Evolutionary conservation across 352 stramenopile genomes (phyloP), one percentile per base, ranked within the genome.

Genomic region (Phytophthora pseudosyringae): DNA sequence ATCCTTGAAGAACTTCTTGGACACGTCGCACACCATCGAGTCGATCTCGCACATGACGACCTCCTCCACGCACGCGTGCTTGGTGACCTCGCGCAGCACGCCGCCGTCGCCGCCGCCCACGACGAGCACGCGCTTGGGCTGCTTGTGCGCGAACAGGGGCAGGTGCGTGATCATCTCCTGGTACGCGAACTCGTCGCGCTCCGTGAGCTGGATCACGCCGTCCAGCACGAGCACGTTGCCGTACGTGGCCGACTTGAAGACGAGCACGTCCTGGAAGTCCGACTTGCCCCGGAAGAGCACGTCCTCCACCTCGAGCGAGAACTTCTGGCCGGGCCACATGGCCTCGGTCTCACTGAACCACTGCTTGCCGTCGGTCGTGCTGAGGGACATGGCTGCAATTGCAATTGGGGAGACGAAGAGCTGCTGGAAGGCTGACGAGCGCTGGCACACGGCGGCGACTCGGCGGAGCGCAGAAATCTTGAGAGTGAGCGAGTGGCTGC

Each of bases 131-230:
- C 85, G 93, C 76, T 99, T 98, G 26, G 98, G 98, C 75, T 97
- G 82, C 21, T 86, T 86, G 76, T 99, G 97, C 28, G 96, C 85
- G 75, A 98, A 99, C 58, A 99, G 85, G 9, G 97, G 97, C 52
- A 99, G 83, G 79, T 99, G 97, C 15, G 97, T 91, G 80, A 99
- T 99, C 97, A 99, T 99, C 85, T 99, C 98, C 83, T 99, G 97
- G 84, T 99, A 99, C 43, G 95, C 80, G 74, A 98, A 98, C 79
- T 99, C 97, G 71, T 99, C 98, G 32, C 95, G 83, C 75, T 99
- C 97, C 29, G 98, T 99, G 40, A 97, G 86, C 83, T 99, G 97
- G 83, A 99, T 99, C 46, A 99, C 97, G 49, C 97, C 97, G 79
- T 99, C 98, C 33, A 99, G 85, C 43, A 99, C 96, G n/a, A 99